Evolutionary conservation across 2,329 filamentous ascomycete species (phyloP), one percentile per base, ranked within the genome.

Genomic region (Colletotrichum sublineola): DNA sequence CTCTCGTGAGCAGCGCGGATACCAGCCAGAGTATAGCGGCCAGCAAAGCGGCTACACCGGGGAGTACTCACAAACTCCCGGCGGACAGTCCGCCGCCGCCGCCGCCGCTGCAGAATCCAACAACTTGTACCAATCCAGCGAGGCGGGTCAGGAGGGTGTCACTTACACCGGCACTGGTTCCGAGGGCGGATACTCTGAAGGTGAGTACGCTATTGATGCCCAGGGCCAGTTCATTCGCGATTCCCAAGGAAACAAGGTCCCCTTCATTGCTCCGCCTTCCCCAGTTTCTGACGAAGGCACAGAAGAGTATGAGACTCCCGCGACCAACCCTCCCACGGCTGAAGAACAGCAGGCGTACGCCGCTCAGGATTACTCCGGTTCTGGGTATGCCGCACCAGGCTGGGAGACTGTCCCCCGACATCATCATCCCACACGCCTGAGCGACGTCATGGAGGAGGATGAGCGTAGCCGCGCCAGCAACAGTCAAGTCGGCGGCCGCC

Each of bases 361-460:
- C 24, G n/a, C 11, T 9, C 78, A 79, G 52, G 92, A 94, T 77
- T 94, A 94, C 78, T 86, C 87, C 6, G 92, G 91, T 56, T 84
- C 89, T 56, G 90, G 88, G 31, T 94, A 91, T 81, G 91, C 86
- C 9, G 88, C 89, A 1, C 87, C 90, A 2, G 91, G 89, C 20
- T 97, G 94, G 94, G 93, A 96, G 74, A 84, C 84, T n/a, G 85
- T 94, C 74, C 91, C 92, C 33, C 88, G 91, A 68, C 95, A 97
- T 81, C 94, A 96, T 76, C 94, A 97, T 82, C 95, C 95, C 0
- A 97, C 95, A 11, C 86, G 95, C 68, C 85, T 97, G 74, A 97
- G 94, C 80, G 95, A 97, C 82, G 95, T 97, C 38, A 87, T 96
- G 40, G 93, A 95, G 78, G 94, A 94, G 78, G 92, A 97, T 75